Evolutionary conservation across 2,329 filamentous ascomycete genomes (phyloP).

Genomic region (Sphaerulina musiva): DNA sequence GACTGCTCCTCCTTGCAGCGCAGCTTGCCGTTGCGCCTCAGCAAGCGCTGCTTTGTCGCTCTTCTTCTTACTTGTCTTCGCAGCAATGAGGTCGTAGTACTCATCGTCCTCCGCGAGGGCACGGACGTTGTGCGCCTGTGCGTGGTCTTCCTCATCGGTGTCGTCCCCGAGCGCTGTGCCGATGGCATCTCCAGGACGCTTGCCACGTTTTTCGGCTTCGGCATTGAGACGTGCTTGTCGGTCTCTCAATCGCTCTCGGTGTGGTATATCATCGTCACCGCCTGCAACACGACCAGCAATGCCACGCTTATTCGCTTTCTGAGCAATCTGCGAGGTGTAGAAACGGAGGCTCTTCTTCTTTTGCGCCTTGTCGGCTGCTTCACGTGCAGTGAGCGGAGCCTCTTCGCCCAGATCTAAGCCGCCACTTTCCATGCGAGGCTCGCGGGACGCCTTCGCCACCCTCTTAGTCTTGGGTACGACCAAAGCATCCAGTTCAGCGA

Average conservation of each 20-base stretch:
- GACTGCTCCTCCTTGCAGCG: conserved; percentile 54
- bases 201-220: conserved; percentile 79
- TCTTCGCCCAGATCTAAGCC: conserved; percentile 94
- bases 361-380: conserved; percentile 78
- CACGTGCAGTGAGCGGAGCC: conserved; percentile 65
- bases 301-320: conserved; percentile 82
- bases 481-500: conserved; percentile 64
- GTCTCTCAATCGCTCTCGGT: conserved; percentile 82
- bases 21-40: conserved; percentile 50
- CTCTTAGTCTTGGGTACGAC: conserved; percentile 37
- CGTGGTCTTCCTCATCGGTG: conserved; percentile 58
- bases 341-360: conserved; percentile 92
- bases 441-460: conserved; percentile 10
- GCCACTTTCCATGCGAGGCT: conserved; percentile 44
- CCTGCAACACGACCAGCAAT: conserved; percentile 66
- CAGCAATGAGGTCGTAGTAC: conserved; percentile 85
- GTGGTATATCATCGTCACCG: conserved; percentile 75
- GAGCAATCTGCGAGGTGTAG: conserved; percentile 95
- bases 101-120: conserved; percentile 54
- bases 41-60: conserved; percentile 65
- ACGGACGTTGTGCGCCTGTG: conserved; percentile 47
- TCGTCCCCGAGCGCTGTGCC: conserved; percentile 65
- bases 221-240: conserved; percentile 77
- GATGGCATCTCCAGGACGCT: conserved; percentile 49
- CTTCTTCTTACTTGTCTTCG: conserved; percentile 59